phyloP scores from a whole-genome alignment of 352 stramenopile genomes.

The Phytophthora aleatoria region DNA sequence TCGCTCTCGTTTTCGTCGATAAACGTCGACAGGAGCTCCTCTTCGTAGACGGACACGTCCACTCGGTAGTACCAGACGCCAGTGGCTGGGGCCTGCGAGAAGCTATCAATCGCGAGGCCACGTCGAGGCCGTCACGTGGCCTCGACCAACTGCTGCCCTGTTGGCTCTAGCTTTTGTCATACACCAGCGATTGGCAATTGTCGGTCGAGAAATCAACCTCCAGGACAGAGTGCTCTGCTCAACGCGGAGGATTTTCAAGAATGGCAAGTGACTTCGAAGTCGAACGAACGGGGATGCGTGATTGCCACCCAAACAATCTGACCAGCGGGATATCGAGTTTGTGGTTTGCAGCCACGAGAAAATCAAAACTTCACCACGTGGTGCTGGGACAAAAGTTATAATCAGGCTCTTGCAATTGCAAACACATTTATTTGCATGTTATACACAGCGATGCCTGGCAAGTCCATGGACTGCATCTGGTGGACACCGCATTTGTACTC shows the following conservation, averaged over 20 bases:
- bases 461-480: not conserved
- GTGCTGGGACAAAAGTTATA: not conserved
- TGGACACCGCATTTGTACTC: not conserved
- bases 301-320: conserved; percentile 18
- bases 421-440: too few species aligned
- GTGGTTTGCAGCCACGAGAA: conserved; percentile 17
- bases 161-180: conserved; percentile 22
- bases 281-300: conserved; percentile 5
- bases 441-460: too few species aligned
- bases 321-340: not conserved
- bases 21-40: conserved; percentile 21
- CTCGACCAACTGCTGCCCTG: conserved; percentile 15
- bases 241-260: conserved; percentile 11
- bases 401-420: not conserved
- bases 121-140: conserved; percentile 27
- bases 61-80: conserved; percentile 79
- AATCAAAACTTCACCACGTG: conserved; percentile 5
- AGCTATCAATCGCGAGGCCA: conserved; percentile 51
- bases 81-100: conserved; percentile 44
- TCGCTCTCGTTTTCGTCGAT: conserved; percentile 21
- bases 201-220: not conserved
- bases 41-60: conserved; percentile 47
- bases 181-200: conserved; percentile 4
- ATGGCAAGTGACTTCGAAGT: conserved; percentile 12
- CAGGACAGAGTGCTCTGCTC: conserved; percentile 4